phyloP scores from a whole-genome alignment of 1,139 yeast genomes.

The Protomyces inundatus region DNA sequence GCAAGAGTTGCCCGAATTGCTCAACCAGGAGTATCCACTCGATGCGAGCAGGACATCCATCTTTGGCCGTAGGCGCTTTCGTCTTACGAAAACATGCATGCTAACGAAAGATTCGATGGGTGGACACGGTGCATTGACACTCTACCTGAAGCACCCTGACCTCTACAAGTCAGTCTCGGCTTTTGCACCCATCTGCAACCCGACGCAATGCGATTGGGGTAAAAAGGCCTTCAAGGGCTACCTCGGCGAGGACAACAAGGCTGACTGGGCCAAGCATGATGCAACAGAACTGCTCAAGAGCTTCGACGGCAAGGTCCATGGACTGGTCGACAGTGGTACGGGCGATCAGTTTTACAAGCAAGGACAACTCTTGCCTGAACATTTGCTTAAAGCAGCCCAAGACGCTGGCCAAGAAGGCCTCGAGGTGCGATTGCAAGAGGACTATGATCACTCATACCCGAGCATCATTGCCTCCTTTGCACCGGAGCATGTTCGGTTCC shows the following conservation, averaged over 20 bases:
- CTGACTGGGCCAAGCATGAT: constrained; percentile 68
- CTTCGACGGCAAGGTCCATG: constrained; percentile 50
- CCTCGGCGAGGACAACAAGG: constrained; percentile 54
- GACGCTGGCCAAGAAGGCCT: constrained; percentile 57
- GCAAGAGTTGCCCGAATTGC: constrained; percentile 57
- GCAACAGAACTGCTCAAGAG: constrained; percentile 65
- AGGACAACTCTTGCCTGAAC: constrained; percentile 75
- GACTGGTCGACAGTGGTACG: constrained; percentile 74
- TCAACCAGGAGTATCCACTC: constrained; percentile 49
- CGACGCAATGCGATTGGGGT: constrained; percentile 77
- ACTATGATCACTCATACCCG: constrained; percentile 79
- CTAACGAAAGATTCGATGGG: constrained; percentile 95
- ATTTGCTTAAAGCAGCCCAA: constrained; percentile 59
- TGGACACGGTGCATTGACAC: constrained; percentile 84
- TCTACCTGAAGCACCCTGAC: constrained; percentile 69
- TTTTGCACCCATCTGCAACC: constrained; percentile 84
- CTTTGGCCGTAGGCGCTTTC: constrained; percentile 11
- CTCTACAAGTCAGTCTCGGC: constrained; percentile 79
- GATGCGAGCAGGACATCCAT: constrained; percentile 61
- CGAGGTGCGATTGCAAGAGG: constrained; percentile 62
- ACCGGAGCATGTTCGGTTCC: constrained; percentile 79
- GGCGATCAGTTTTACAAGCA: constrained; percentile 63
- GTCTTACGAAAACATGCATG: neutral
- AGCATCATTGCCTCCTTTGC: constrained; percentile 78
- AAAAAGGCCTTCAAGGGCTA: constrained; percentile 74